Percentiles rank a stretch among this genome's conserved stretches.
Conservation (phyloP, 441 rosid genomes). For the Macaranga tanarius region DNA sequence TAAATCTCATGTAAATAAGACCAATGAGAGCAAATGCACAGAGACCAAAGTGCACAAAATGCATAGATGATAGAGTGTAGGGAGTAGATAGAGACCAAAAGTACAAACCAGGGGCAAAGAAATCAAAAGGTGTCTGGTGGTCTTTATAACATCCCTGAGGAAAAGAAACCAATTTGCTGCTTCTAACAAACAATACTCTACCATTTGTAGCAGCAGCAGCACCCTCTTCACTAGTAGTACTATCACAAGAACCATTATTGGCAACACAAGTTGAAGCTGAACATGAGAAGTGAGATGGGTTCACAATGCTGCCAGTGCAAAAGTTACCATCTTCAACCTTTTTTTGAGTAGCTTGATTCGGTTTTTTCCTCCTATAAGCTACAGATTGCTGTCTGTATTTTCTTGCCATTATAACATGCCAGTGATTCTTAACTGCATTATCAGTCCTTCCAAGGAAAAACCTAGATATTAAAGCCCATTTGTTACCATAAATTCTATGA, state of each 20-base stretch:
- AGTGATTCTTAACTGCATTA: slow-evolving; percentile 69
- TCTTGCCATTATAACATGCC: slow-evolving; percentile 75
- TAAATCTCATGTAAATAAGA: background rate
- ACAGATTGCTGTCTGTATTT: slow-evolving; percentile 50
- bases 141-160: slow-evolving; percentile 23
- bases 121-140: slow-evolving; percentile 34
- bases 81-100: slow-evolving; percentile 13
- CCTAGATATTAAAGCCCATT: slow-evolving; percentile 69
- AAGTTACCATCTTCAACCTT: slow-evolving; percentile 26
- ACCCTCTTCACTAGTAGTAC: slow-evolving; percentile 1
- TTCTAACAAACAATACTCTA: slow-evolving; percentile 26
- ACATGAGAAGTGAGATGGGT: slow-evolving; percentile 15
- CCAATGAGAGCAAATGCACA: slow-evolving; percentile 7
- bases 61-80: slow-evolving; percentile 4
- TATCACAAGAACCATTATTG: background rate
- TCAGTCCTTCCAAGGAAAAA: slow-evolving; percentile 67
- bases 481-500: slow-evolving; percentile 61
- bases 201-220: slow-evolving; percentile 13
- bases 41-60: slow-evolving; percentile 11
- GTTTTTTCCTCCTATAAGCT: slow-evolving; percentile 46
- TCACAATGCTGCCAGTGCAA: slow-evolving; percentile 11
- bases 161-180: slow-evolving; percentile 20
- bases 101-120: slow-evolving; percentile 41
- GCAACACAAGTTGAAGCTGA: slow-evolving; percentile 11
- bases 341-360: slow-evolving; percentile 28